phyloP scores from a whole-genome alignment of 192 early-diverging fungal species.

The Umbelopsis vinacea region DNA sequence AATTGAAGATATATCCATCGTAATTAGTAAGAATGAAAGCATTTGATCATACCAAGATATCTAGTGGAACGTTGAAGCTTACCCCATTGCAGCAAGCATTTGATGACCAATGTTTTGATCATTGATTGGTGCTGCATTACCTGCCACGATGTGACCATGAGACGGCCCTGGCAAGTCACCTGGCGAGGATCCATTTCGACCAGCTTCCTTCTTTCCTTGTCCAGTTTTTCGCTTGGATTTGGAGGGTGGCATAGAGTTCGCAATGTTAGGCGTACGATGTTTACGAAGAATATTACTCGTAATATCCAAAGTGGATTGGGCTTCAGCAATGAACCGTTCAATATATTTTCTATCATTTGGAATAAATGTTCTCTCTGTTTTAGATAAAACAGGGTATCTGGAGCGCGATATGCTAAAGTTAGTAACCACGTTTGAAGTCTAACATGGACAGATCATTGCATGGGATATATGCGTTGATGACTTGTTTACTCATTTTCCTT shows the following conservation, averaged over 20 bases:
- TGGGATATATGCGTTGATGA: too few species aligned
- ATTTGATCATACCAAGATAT: not conserved
- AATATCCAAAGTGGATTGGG: constrained; percentile 38
- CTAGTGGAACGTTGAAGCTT: constrained; percentile 19
- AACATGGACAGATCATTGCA: too few species aligned
- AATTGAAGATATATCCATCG: too few species aligned
- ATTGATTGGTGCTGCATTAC: constrained; percentile 54
- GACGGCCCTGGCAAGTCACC: constrained; percentile 5
- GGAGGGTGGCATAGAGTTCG: not conserved
- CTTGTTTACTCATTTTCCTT: not conserved
- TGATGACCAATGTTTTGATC: constrained; percentile 66
- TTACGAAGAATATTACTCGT: constrained; percentile 22
- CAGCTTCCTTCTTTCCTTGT: not conserved
- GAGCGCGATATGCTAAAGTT: not conserved
- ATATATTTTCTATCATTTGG: constrained; percentile 48
- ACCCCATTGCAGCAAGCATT: constrained; percentile 75
- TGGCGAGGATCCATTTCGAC: not conserved
- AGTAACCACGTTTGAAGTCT: not conserved
- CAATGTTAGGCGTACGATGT: constrained; percentile 11
- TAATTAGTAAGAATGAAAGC: not conserved
- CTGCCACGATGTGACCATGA: constrained; percentile 63
- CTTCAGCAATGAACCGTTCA: constrained; percentile 40
- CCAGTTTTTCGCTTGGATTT: constrained; percentile 2
- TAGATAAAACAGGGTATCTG: constrained; percentile 47
- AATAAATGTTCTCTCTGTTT: constrained; percentile 48